Evolutionary conservation across 2,329 filamentous ascomycete species (phyloP).

Genomic region (Teratosphaeria gauchensis): DNA sequence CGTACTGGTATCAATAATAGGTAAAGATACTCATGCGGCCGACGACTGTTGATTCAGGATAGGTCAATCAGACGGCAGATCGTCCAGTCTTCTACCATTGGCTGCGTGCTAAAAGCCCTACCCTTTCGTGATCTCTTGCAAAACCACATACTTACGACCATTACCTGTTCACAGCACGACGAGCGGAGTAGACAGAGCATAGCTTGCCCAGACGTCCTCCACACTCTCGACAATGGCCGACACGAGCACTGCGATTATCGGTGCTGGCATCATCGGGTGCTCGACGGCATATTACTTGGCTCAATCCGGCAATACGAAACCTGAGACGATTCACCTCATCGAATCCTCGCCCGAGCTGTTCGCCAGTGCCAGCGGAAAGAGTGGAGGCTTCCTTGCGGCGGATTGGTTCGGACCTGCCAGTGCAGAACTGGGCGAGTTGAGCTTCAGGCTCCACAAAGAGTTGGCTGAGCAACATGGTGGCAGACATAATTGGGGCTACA

Average conservation of each 20-base stretch:
- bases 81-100: background rate
- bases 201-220: slow-evolving; percentile 4
- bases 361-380: slow-evolving; percentile 62
- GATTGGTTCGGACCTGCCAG: slow-evolving; percentile 47
- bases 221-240: slow-evolving; percentile 6
- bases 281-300: slow-evolving; percentile 66
- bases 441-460: slow-evolving; percentile 57
- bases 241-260: slow-evolving; percentile 54
- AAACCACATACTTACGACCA: background rate
- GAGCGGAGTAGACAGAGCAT: background rate
- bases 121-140: too few relatives aligned
- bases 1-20: too few relatives aligned
- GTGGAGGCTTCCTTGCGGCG: slow-evolving; percentile 62
- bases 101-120: too few relatives aligned
- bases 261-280: slow-evolving; percentile 60
- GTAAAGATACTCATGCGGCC: too few relatives aligned
- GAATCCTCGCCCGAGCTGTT: slow-evolving; percentile 54
- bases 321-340: slow-evolving; percentile 46
- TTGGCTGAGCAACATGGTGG: slow-evolving; percentile 54
- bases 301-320: slow-evolving; percentile 25
- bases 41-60: background rate
- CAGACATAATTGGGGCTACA: slow-evolving; percentile 49
- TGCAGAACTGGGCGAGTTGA: slow-evolving; percentile 53
- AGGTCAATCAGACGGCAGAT: background rate
- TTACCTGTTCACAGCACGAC: background rate